Evolutionary conservation across 768 basidiomycete genomes (phyloP), one percentile per base, ranked within the genome.

Genomic region (Chlorophyllum brunneum): DNA sequence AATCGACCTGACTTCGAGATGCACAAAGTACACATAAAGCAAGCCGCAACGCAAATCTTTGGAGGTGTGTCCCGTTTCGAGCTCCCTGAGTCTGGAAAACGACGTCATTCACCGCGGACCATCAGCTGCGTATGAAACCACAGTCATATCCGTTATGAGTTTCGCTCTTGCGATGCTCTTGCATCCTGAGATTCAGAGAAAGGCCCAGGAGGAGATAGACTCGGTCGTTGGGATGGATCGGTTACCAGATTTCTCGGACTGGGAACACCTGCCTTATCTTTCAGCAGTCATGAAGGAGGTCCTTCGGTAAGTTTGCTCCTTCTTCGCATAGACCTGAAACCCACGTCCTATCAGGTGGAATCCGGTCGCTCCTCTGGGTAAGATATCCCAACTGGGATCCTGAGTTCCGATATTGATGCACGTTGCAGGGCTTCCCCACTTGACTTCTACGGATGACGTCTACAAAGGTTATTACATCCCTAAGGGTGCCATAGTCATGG

Each of bases 191-290:
- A 44, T 59, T 24, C 52, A 54, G 33, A 26, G 30, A 23, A 63
- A 55, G 33, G 59, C 58, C n/a, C 59, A 51, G 59, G 30, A 46
- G 39, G 57, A 70, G 43, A 48, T 70, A 2, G 65, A 67, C 48
- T 27, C 51, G 0, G 37, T 61, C 3, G 24, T 65, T 18, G 47
- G 34, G 1, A 15, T 45, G 27, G 54, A 56, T 4, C 54, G 55
- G 5, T 51, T 65, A 8, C 64, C 63, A 7, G 46, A 48, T 20
- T 63, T 65, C 26, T 53, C 48, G 3, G 59, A 65, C 23, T 16
- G 37, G 38, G 31, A 40, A 2, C 51, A 53, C 3, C 23, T 62
- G 2, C 59, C 60, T 0, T 62, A 62, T 24, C 48, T 58, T 27
- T 39, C 52, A 5, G 63, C 63, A 5, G 42, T 63, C 2, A 27